Evolutionary conservation across 2,329 filamentous ascomycete species (phyloP).

Genomic region (Salinomyces thailandicus): DNA sequence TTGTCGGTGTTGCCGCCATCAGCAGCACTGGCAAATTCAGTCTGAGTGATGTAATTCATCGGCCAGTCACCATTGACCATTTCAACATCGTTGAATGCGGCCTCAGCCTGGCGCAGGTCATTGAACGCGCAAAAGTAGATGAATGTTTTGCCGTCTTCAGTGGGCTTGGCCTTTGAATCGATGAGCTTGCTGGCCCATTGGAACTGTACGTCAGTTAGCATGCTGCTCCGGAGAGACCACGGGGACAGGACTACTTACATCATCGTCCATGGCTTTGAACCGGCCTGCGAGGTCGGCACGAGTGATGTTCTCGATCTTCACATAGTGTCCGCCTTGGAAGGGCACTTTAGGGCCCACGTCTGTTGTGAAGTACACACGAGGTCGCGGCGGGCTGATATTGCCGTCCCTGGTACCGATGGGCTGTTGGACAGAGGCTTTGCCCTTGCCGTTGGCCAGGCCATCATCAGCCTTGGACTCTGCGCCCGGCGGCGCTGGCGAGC

Average conservation of each 20-base stretch:
- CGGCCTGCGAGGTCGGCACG: slow-evolving; percentile 1
- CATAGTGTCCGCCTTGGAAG: slow-evolving; percentile 15
- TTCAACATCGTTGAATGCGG: slow-evolving; percentile 8
- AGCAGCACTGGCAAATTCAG: slow-evolving; percentile 11
- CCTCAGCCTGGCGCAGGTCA: slow-evolving; percentile 25
- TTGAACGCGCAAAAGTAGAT: slow-evolving; percentile 28
- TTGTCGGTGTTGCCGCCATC: neutral
- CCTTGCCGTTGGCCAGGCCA: neutral
- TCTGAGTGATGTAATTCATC: slow-evolving; percentile 9
- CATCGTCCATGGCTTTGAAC: slow-evolving; percentile 5
- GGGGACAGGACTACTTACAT: slow-evolving; percentile 11
- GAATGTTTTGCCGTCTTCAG: neutral
- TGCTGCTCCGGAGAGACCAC: neutral
- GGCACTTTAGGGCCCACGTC: slow-evolving; percentile 9
- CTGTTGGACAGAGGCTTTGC: slow-evolving; percentile 6
- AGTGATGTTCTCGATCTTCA: slow-evolving; percentile 9
- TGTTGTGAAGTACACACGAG: slow-evolving; percentile 16
- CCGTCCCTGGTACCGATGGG: slow-evolving; percentile 14
- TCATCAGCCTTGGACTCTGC: slow-evolving; percentile 2
- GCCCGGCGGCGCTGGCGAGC: neutral
- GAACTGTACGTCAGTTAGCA: slow-evolving; percentile 14
- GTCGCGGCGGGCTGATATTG: slow-evolving; percentile 1
- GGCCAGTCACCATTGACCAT: slow-evolving; percentile 7
- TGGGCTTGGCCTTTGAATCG: slow-evolving; percentile 4
- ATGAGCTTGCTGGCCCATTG: slow-evolving; percentile 9